Conservation (phyloP, 371 early-diverging fungal species). For the Mucor indicus region DNA sequence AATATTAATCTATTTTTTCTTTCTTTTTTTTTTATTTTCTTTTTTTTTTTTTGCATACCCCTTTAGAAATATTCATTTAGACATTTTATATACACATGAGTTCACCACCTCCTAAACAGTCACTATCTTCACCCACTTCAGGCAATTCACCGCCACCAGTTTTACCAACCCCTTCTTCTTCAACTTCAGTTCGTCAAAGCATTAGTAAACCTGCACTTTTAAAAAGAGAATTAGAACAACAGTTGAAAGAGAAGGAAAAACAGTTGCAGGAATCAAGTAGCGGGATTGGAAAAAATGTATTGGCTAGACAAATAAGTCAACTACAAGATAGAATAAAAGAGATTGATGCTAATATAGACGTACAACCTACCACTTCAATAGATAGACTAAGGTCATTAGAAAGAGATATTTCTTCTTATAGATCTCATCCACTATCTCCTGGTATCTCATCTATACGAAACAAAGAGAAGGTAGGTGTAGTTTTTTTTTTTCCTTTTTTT, state of each 20-base stretch:
- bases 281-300: slow-evolving; percentile 45
- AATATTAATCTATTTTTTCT: background rate
- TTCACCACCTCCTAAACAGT: slow-evolving; percentile 34
- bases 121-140: slow-evolving; percentile 39
- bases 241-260: slow-evolving; percentile 42
- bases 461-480: slow-evolving; percentile 29
- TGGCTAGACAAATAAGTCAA: slow-evolving; percentile 42
- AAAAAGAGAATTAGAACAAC: slow-evolving; percentile 37
- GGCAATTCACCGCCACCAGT: slow-evolving; percentile 22
- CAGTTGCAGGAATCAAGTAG: slow-evolving; percentile 39
- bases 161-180: slow-evolving; percentile 44
- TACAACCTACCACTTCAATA: slow-evolving; percentile 11
- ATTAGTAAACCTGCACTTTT: slow-evolving; percentile 16
- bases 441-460: slow-evolving; percentile 21
- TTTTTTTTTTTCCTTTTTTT: slow-evolving; percentile 3
- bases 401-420: slow-evolving; percentile 30
- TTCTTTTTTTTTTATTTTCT: no score
- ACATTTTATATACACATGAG: slow-evolving; percentile 13
- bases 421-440: slow-evolving; percentile 23
- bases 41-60: no score
- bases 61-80: background rate
- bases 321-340: slow-evolving; percentile 36
- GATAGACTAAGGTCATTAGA: slow-evolving; percentile 39
- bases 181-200: slow-evolving; percentile 23
- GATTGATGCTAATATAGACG: slow-evolving; percentile 22